Conservation (phyloP, 2,329 filamentous ascomycete genomes). For the Apiospora sp. region DNA sequence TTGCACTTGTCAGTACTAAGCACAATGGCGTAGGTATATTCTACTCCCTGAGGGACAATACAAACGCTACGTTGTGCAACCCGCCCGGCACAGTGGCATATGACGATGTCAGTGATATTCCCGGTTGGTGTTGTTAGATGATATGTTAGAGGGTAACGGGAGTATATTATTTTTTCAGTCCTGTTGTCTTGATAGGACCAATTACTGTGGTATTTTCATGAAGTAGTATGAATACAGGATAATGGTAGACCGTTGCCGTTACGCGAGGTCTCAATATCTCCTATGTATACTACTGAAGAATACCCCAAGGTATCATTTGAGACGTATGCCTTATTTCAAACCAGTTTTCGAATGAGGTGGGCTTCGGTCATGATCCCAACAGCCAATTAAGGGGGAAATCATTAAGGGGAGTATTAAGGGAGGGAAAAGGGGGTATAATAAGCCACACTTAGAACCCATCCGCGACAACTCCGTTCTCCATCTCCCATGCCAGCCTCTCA, state of each 20-base stretch:
- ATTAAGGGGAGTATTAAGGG: background rate
- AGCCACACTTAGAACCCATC: conserved; percentile 41
- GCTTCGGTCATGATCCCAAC: background rate
- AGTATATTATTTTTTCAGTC: too few relatives aligned
- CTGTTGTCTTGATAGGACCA: too few relatives aligned
- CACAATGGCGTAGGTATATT: background rate
- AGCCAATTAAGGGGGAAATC: background rate
- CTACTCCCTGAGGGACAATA: conserved; percentile 19
- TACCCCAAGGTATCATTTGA: background rate
- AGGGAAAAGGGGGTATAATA: background rate
- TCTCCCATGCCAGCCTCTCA: conserved; percentile 53
- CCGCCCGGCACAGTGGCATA: conserved; percentile 33
- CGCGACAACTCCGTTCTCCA: conserved; percentile 46
- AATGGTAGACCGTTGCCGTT: background rate
- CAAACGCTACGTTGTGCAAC: conserved; percentile 28
- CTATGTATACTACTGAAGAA: background rate
- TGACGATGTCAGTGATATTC: conserved; percentile 31
- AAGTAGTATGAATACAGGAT: background rate
- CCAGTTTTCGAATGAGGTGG: background rate
- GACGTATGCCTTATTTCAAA: background rate
- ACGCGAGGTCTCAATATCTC: background rate
- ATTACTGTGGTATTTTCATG: too few relatives aligned
- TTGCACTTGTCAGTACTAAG: background rate
- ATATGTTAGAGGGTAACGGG: too few relatives aligned
- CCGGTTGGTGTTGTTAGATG: conserved; percentile 34